phyloP scores from a whole-genome alignment of 345 rosid species.

The Pugionium dolabratum region DNA sequence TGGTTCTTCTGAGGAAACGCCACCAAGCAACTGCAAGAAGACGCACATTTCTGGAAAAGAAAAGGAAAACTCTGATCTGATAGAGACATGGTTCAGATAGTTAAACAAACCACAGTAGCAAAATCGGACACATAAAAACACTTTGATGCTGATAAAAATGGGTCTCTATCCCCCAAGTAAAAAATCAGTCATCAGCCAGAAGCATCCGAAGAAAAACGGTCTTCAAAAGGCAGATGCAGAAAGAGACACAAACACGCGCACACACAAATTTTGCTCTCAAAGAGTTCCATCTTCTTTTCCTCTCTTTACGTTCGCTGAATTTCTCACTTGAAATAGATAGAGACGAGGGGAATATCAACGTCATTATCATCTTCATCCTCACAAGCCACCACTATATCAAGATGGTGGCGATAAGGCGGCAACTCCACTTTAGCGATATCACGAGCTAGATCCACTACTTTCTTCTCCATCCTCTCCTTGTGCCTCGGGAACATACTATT shows the following conservation, averaged over 20 bases:
- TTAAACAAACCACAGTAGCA: too few species aligned
- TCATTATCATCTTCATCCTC: slow-evolving; percentile 90
- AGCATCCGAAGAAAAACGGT: slow-evolving; percentile 31
- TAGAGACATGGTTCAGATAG: too few species aligned
- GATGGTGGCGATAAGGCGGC: slow-evolving; percentile 66
- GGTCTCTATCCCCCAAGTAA: slow-evolving; percentile 24
- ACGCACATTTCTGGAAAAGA: too few species aligned
- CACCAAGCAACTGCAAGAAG: too few species aligned
- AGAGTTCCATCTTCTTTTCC: slow-evolving; percentile 5
- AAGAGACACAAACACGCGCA: not conserved
- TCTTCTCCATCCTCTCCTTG: slow-evolving; percentile 85
- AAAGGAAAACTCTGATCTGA: too few species aligned
- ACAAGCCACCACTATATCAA: slow-evolving; percentile 81
- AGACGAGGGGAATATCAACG: slow-evolving; percentile 78
- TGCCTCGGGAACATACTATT: slow-evolving; percentile 82
- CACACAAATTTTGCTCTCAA: slow-evolving; percentile 25
- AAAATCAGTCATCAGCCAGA: slow-evolving; percentile 23
- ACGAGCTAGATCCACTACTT: slow-evolving; percentile 73
- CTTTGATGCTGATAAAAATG: not conserved
- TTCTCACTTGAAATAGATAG: slow-evolving; percentile 59
- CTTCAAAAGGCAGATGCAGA: slow-evolving; percentile 27
- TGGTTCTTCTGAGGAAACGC: too few species aligned
- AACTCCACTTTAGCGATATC: slow-evolving; percentile 78
- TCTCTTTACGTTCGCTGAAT: not conserved
- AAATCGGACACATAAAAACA: too few species aligned